These are phyloP conservation scores for Rhododendron molle DNA, from an alignment of 148 eudicot species.

Conservation along the genomic window DNA sequence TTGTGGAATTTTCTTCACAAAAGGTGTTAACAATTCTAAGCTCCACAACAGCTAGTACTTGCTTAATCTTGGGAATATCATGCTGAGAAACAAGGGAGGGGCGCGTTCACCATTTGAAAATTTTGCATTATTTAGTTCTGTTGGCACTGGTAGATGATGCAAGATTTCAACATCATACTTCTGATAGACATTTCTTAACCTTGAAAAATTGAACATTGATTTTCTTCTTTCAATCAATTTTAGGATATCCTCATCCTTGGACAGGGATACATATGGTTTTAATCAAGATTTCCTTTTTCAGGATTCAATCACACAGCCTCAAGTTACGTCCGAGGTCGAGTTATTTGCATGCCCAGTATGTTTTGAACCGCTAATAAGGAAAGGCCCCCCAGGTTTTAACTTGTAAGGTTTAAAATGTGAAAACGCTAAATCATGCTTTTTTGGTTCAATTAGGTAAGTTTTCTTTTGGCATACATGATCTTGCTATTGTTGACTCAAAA, in stretches of 20 bases:
- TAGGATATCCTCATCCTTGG: not conserved
- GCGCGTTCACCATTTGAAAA: not conserved
- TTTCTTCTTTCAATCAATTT: not conserved
- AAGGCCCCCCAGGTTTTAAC: constrained; percentile 79
- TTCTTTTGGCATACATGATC: constrained; percentile 1
- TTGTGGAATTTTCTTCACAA: not conserved
- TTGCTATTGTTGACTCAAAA: constrained; percentile 13
- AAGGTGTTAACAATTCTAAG: not conserved
- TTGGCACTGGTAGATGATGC: constrained; percentile 7
- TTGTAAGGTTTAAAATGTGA: constrained; percentile 49
- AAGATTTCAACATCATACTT: constrained; percentile 5
- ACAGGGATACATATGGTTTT: not conserved
- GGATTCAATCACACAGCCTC: constrained; percentile 31
- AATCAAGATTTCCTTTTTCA: constrained; percentile 18
- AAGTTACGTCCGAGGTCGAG: constrained; percentile 33
- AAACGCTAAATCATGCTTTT: not conserved
- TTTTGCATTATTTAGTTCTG: not conserved
- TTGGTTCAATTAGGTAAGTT: not conserved
- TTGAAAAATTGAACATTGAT: not conserved
- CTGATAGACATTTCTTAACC: not conserved
- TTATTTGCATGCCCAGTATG: constrained; percentile 85
- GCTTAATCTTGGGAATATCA: not conserved
- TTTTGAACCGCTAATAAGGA: constrained; percentile 67
- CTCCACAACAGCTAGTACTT: not conserved
- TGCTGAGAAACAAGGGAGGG: not conserved